A percentile compares a stretch with the other conserved stretches of the same genome.
Evolutionary conservation across 2,329 filamentous ascomycete genomes (phyloP).

Genomic region (Bipolaris sorokiniana): DNA sequence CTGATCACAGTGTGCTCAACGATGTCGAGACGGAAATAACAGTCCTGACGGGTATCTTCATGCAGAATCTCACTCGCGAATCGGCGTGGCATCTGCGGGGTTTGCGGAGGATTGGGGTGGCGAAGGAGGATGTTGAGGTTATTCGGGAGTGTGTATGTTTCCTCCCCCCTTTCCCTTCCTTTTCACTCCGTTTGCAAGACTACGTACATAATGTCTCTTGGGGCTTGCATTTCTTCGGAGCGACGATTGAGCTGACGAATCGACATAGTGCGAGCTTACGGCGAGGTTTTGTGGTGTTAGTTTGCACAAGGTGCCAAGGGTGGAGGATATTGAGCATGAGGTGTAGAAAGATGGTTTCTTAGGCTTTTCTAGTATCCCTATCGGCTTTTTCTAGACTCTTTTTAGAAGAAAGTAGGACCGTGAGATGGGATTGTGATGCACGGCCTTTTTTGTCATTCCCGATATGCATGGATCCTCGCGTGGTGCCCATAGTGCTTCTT

Average conservation of each 20-base stretch:
- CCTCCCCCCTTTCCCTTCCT: too few relatives aligned
- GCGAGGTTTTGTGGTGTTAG: conserved; percentile 37
- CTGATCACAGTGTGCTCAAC: conserved; percentile 61
- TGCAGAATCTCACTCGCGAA: conserved; percentile 61
- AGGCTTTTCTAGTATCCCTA: too few relatives aligned
- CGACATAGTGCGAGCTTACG: conserved; percentile 37
- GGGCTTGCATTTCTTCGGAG: neutral
- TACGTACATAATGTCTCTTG: too few relatives aligned
- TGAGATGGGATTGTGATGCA: too few relatives aligned
- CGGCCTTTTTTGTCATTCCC: too few relatives aligned
- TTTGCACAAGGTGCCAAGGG: conserved; percentile 38
- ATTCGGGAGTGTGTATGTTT: conserved; percentile 50
- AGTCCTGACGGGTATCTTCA: conserved; percentile 62
- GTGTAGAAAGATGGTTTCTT: conserved; percentile 19
- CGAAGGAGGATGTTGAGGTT: conserved; percentile 52
- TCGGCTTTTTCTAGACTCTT: too few relatives aligned
- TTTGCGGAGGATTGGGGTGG: conserved; percentile 57
- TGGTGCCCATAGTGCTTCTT: too few relatives aligned
- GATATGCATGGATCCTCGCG: too few relatives aligned
- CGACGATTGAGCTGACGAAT: conserved; percentile 11
- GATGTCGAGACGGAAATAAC: conserved; percentile 63
- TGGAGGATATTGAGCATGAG: conserved; percentile 44
- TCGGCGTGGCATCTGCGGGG: conserved; percentile 64
- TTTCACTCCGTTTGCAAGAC: too few relatives aligned
- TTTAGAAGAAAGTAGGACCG: too few relatives aligned